These are phyloP conservation scores for Lyophyllum semitale DNA, from an alignment of 768 basidiomycete species.

Conservation along the genomic window DNA sequence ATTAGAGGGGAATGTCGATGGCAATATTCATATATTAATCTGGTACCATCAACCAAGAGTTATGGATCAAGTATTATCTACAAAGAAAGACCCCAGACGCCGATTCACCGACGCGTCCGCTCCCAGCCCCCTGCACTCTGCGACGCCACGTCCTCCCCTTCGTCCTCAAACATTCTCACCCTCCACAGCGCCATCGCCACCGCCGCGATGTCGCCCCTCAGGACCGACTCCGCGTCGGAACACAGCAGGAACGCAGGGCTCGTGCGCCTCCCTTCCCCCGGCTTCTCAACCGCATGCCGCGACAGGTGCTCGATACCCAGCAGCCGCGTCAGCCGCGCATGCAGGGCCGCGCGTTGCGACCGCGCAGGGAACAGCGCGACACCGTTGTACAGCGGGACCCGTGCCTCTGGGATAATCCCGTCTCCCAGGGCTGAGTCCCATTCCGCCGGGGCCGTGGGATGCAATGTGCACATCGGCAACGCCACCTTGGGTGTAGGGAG, in stretches of 20 bases:
- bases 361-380: conserved; percentile 61
- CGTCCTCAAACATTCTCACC: conserved; percentile 73
- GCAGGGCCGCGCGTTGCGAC: conserved; percentile 61
- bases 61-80: not conserved
- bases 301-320: conserved; percentile 47
- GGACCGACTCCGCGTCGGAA: conserved; percentile 49
- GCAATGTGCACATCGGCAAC: conserved; percentile 4
- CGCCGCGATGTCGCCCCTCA: conserved; percentile 60
- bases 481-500: not conserved
- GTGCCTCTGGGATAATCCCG: conserved; percentile 14
- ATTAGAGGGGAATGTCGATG: conserved; percentile 5
- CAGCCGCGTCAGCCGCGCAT: conserved; percentile 47
- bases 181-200: conserved; percentile 80
- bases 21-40: not conserved
- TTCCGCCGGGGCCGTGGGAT: not conserved
- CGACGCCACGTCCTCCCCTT: conserved; percentile 40
- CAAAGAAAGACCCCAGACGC: not conserved
- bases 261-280: conserved; percentile 18
- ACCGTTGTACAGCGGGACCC: conserved; percentile 71
- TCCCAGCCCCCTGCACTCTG: conserved; percentile 15
- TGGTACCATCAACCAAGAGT: not conserved
- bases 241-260: conserved; percentile 74
- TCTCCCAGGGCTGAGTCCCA: conserved; percentile 2
- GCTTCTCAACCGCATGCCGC: conserved; percentile 1
- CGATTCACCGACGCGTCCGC: conserved; percentile 3